Evolutionary conservation across 2,329 filamentous ascomycete genomes (phyloP), one percentile per base, ranked within the genome.

Genomic region (Fusarium temperatum): DNA sequence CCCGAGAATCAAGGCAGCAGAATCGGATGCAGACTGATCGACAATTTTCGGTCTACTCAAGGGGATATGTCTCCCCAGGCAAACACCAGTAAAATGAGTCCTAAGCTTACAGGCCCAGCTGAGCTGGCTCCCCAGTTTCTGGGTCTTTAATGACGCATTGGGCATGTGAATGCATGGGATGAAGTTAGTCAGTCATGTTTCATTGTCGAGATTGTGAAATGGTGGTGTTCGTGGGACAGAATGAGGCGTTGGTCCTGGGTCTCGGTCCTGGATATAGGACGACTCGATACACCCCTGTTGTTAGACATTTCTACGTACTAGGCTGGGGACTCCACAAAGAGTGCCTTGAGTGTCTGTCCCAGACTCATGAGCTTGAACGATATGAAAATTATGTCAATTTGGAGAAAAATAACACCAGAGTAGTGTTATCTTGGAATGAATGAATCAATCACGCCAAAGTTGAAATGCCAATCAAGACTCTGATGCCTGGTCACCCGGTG

Each of bases 1-100:
- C 66, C 67, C 67, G 59, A 38, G 22, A 44, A 55, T 59, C 51
- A 61, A 70, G 67, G 67, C 67, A 70, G 67, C 67, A 70, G 59
- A 59, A 70, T 50, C 53, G 53, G 39, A 24, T 47, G 30, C 39
- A 54, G 24, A 17, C 10, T 70, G 67, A 70, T 70, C 66, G 67
- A 30, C 67, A 70, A 42, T 47, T 65, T 47, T 65, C 67, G 58
- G 41, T 59, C 47, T 65, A 44, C 67, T 48, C 45, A 38, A 47
- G n/a, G 20, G 39, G 58, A 42, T 35, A 12, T 39, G 48, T 24
- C 47, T 20, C 38, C 12, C 57, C 26, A 45, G 65, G 36, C 47
- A 70, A 58, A 58, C 45, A 42, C 36, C 54, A 55, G 54, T 36
- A n/a, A 47, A 53, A 26, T 10, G 22, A 70, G 67, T 70, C 66